Evolutionary conservation across 805 yeast genomes (phyloP).

Genomic region (Tetrapisispora arboricola): DNA sequence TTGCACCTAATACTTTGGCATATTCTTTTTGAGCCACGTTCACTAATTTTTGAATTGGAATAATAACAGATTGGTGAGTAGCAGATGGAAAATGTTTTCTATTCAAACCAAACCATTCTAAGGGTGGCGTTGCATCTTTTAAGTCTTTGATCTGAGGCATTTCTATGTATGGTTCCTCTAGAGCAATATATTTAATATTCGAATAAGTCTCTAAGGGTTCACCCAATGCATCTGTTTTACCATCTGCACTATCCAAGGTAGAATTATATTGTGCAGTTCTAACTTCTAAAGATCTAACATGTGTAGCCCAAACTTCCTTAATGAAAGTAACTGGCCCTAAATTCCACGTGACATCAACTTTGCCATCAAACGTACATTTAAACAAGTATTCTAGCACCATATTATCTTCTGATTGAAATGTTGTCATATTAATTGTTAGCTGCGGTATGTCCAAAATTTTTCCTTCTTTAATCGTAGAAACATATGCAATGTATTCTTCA

Average conservation of each 20-base stretch:
- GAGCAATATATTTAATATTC: conserved; percentile 42
- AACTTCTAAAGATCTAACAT: conserved; percentile 60
- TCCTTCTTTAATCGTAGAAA: conserved; percentile 64
- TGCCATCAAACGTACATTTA: conserved; percentile 72
- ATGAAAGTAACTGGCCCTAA: conserved; percentile 84
- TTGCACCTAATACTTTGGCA: conserved; percentile 34
- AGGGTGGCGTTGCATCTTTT: conserved; percentile 95
- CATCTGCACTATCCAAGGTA: conserved; percentile 5
- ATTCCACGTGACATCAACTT: conserved; percentile 89
- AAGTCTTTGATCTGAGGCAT: conserved; percentile 84
- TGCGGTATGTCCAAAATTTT: conserved; percentile 72
- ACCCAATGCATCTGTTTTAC: conserved; percentile 36
- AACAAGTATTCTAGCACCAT: conserved; percentile 56
- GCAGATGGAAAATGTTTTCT: conserved; percentile 76
- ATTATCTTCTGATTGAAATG: conserved; percentile 47
- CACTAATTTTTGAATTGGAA: conserved; percentile 63
- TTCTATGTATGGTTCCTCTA: conserved; percentile 70
- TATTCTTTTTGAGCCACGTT: conserved; percentile 48
- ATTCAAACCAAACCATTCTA: conserved; percentile 96
- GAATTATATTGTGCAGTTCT: conserved; percentile 35
- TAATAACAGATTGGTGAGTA: conserved; percentile 71
- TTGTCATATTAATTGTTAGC: conserved; percentile 61
- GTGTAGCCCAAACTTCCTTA: conserved; percentile 85
- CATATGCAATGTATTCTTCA: conserved; percentile 44
- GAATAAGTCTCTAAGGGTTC: conserved; percentile 14